Evolutionary conservation across 352 stramenopile species (phyloP), one percentile per base, ranked within the genome.

Genomic region (Peronospora tabacina): DNA sequence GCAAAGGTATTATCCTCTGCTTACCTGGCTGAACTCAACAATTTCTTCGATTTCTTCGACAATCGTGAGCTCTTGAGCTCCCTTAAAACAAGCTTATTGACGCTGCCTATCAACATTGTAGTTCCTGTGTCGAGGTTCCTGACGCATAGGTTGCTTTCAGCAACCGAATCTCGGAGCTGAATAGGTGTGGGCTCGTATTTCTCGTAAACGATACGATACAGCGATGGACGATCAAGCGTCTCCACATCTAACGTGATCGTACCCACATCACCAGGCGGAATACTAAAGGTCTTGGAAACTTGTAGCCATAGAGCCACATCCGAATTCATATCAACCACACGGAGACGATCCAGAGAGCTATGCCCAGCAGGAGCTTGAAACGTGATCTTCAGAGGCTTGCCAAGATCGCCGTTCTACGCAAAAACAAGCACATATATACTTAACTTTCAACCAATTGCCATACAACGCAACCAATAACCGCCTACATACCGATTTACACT

Each of bases 181-280:
- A 87, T 63, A 0, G 75, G 79, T 30, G 68, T 86, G 1, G 80
- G 78, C 58, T 90, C 75, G 37, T 94, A 91, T 54, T 91, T 90
- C 30, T 94, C 82, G 51, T 91, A 91, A 40, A 90, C 85, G 35
- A 94, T 81, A 46, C 79, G 78, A 68, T 90, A 94, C 17, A 90
- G 49, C 17, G 80, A 91, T 8, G 81, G 76, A 10, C 64, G 72
- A 33, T 90, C 72, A 7, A 94, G 69, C 3, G 81, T 87, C 61
- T 94, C 82, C 4, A 75, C 66, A 46, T 94, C 82, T 13, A 94
- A 63, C 0, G 77, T 91, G 54, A 94, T 90, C 13, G 77, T 80
- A 2, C 82, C 82, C 33, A 91, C 71, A 30, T 82, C 58, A 2
- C 80, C 81, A 48, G 82, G 80, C 34, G 78, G 82, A 15, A 90